phyloP scores from a whole-genome alignment of 345 rosid genomes.

The Salix exigua region DNA sequence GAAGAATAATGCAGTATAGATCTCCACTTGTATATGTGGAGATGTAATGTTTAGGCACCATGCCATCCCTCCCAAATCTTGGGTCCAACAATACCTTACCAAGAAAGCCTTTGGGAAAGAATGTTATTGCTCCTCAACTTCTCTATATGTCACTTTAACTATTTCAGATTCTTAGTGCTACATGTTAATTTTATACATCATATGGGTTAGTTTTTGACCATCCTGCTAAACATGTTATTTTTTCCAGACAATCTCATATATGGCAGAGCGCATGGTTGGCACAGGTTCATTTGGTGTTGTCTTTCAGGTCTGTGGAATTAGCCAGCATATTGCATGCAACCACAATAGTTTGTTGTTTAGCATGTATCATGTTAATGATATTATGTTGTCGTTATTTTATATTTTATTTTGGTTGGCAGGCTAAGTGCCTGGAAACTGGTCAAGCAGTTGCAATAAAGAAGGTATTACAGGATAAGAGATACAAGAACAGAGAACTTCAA shows the following conservation, averaged over 20 bases:
- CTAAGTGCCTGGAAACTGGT: conserved; percentile 79
- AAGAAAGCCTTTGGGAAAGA: background rate
- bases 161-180: background rate
- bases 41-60: background rate
- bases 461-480: conserved; percentile 92
- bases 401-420: conserved; percentile 36
- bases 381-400: background rate
- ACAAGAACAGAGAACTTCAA: conserved; percentile 97
- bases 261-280: conserved; percentile 87
- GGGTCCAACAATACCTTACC: background rate
- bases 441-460: conserved; percentile 90
- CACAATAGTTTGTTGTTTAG: background rate
- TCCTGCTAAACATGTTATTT: conserved; percentile 10
- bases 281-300: conserved; percentile 93
- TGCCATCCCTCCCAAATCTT: background rate
- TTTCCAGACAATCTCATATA: conserved; percentile 62
- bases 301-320: conserved; percentile 53
- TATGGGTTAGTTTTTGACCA: background rate
- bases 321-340: background rate
- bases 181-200: background rate
- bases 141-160: background rate
- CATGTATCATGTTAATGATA: background rate
- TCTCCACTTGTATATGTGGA: background rate
- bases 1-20: background rate
- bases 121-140: background rate